phyloP scores from a whole-genome alignment of 1,139 yeast species.

The Yamadazyma diddensiae region DNA sequence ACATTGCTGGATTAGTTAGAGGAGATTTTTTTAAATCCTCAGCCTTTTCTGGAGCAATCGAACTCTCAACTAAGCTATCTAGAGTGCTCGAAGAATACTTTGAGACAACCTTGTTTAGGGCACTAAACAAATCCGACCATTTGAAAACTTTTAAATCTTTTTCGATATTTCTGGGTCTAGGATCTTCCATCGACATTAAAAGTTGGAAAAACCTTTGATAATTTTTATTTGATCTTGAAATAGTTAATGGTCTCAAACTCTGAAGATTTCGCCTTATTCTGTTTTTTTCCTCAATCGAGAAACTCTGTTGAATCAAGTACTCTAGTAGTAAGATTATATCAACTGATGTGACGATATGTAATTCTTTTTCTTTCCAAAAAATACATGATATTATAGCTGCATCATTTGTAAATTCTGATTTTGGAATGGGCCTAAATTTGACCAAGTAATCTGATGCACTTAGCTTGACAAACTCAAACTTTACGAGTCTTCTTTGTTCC shows the following conservation, averaged over 20 bases:
- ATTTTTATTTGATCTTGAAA: conserved; percentile 48
- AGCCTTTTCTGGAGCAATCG: neutral
- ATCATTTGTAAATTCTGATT: conserved; percentile 21
- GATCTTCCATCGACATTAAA: conserved; percentile 63
- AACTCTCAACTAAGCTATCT: neutral
- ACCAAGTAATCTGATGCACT: conserved; percentile 23
- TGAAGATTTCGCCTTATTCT: conserved; percentile 68
- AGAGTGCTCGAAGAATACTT: conserved; percentile 42
- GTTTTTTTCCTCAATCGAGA: conserved; percentile 67
- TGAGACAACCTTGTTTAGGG: conserved; percentile 58
- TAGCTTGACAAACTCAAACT: conserved; percentile 26
- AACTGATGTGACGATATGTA: conserved; percentile 61
- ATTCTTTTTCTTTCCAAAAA: conserved; percentile 52
- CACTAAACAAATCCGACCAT: conserved; percentile 55
- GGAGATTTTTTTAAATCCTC: conserved; percentile 1
- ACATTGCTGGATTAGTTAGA: conserved; percentile 1
- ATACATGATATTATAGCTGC: conserved; percentile 55
- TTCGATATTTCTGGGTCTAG: conserved; percentile 70
- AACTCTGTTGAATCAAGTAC: conserved; percentile 53
- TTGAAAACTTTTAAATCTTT: conserved; percentile 69
- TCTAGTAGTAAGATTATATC: conserved; percentile 62
- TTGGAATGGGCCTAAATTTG: conserved; percentile 23
- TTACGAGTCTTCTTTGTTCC: conserved; percentile 34
- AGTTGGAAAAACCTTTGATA: conserved; percentile 50
- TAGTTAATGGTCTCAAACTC: conserved; percentile 60